Base-by-base conservation (phyloP, 116 monocot genomes). In the Cymodocea nodosa region DNA sequence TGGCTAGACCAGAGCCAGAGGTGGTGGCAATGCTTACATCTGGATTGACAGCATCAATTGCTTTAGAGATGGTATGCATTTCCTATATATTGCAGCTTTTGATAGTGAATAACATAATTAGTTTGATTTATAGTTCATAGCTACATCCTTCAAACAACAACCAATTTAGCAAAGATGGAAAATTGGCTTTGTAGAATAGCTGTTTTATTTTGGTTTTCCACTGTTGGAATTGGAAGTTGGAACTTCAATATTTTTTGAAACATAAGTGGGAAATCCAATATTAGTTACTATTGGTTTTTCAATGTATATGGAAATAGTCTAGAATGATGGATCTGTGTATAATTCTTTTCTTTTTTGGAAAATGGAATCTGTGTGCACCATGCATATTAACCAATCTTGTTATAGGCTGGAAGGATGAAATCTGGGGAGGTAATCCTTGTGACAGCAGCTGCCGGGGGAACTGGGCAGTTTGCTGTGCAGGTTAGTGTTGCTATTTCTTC, bases 401-500 rank as follows among this genome's bases (percentile, higher is more conserved):
- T 57, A 16, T 55, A 98, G 98, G 73, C 82, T 65, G 98, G 90
- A 63, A 79, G 82, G 51, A 86, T 98, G 83, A 40, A 52, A 66
- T 89, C 85, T 59, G 81, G 84, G 60, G 74, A 98, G 71, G 48
- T 71, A n/a, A 84, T 92, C 71, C 75, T 98, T 57, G 89, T 92
- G 19, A 98, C 98, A 49, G 98, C 98, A 48, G 98, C 92, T 68
- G 98, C 98, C 71, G 98, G 98, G 44, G 98, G 98, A n/a, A 98
- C 98, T 69, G 98, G 98, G 69, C 98, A 98, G 75, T 98, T 98
- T 84, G 91, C 92, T 18, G 92, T 98, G 59, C 98, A 98, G 98
- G 98, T 92, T 51, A 17, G 44, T 19, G 16, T 18, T 62, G 34
- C 40, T 36, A 24, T 64, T 8, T 39, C 5, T 50, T 64, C 18